These are phyloP conservation scores for Apostasia ramifera DNA, from an alignment of 106 monocot species.

Conservation along the genomic window DNA sequence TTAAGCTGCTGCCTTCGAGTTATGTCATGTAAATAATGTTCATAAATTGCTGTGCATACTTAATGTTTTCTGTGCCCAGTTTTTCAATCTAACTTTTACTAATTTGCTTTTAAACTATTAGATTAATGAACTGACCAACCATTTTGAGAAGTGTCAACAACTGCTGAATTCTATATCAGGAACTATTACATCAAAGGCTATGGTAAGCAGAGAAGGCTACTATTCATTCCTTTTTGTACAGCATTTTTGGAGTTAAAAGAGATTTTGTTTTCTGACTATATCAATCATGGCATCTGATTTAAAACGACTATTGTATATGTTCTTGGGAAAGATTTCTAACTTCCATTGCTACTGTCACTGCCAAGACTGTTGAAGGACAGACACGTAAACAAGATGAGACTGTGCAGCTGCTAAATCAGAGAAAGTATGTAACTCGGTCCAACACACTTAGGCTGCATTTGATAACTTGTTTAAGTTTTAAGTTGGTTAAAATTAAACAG, in stretches of 20 bases:
- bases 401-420: constrained; percentile 43
- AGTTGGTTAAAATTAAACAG: too few species aligned
- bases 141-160: constrained; percentile 73
- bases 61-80: too few species aligned
- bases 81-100: too few species aligned
- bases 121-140: constrained; percentile 52
- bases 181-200: constrained; percentile 34
- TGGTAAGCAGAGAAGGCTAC: constrained; percentile 33
- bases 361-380: constrained; percentile 56
- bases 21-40: too few species aligned
- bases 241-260: too few species aligned
- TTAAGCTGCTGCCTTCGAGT: too few species aligned
- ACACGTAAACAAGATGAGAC: constrained; percentile 45
- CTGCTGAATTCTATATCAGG: constrained; percentile 61
- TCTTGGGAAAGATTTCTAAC: not conserved
- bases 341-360: not conserved
- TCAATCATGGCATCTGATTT: too few species aligned
- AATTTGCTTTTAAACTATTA: not conserved
- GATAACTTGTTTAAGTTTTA: too few species aligned
- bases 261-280: too few species aligned
- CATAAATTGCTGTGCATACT: too few species aligned
- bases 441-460: not conserved
- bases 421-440: constrained; percentile 17
- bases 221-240: not conserved
- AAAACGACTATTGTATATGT: too few species aligned